Evolutionary conservation across 495 filamentous ascomycete species (phyloP).

Genomic region (Tuber umbilicatum): DNA sequence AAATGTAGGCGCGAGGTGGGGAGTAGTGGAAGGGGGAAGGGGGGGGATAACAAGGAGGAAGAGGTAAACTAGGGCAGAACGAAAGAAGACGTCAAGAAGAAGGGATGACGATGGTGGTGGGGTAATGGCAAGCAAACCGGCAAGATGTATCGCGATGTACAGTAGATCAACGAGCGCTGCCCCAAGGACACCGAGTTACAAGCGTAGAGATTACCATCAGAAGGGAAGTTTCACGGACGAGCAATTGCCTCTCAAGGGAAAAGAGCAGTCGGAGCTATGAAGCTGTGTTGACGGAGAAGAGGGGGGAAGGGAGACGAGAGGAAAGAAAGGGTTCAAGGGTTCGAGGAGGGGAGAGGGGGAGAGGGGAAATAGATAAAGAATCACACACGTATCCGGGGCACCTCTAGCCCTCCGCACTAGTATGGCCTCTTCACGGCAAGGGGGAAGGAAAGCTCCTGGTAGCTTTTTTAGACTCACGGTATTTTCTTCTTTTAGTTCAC

Average conservation of each 20-base stretch:
- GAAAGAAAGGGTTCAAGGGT: not conserved
- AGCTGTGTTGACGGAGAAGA: not conserved
- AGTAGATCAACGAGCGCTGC: not conserved
- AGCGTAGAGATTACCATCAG: not conserved
- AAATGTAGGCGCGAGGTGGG: not conserved
- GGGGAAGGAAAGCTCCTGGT: not conserved
- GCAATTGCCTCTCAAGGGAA: not conserved
- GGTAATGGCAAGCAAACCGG: not conserved
- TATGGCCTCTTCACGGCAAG: not conserved
- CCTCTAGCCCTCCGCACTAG: not conserved
- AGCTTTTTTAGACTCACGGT: not conserved
- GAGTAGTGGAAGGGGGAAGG: not conserved
- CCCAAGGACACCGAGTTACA: slow-evolving; percentile 1
- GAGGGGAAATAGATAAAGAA: not conserved
- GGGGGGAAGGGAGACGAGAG: not conserved
- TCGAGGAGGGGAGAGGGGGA: not conserved
- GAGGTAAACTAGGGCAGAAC: not conserved
- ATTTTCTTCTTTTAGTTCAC: not conserved
- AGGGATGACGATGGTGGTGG: not conserved
- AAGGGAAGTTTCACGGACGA: not conserved
- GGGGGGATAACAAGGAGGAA: not conserved
- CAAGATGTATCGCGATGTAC: not conserved
- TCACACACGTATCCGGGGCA: not conserved
- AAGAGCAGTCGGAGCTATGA: not conserved
- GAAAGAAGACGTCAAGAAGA: not conserved